Evolutionary conservation across 1,284 basidiomycete species (phyloP).

Genomic region (Microbotryomycetes sp.): DNA sequence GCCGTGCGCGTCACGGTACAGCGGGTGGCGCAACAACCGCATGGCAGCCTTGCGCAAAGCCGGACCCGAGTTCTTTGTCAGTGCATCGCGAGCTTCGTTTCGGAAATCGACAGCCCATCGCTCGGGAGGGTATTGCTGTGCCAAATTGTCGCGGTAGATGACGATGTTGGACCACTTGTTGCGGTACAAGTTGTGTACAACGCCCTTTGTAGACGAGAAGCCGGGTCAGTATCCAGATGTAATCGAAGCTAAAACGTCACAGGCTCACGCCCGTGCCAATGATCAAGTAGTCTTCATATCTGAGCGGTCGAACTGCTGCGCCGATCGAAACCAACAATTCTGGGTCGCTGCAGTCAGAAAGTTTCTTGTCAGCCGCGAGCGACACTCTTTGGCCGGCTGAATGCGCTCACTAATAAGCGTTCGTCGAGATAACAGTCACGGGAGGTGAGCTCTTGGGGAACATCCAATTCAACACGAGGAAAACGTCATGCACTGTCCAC

Average conservation of each 20-base stretch:
- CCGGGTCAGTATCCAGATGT: not conserved
- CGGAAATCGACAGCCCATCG: constrained; percentile 35
- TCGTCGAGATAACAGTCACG: constrained; percentile 31
- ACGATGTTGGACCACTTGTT: constrained; percentile 30
- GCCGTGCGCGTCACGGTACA: constrained; percentile 32
- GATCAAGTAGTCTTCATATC: constrained; percentile 27
- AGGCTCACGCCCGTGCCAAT: constrained; percentile 28
- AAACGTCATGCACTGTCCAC: constrained; percentile 31
- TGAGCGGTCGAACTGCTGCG: constrained; percentile 26
- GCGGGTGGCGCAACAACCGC: constrained; percentile 32
- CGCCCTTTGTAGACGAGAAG: not conserved
- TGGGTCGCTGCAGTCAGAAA: constrained; percentile 19
- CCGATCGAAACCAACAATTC: constrained; percentile 26
- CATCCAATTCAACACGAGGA: constrained; percentile 34
- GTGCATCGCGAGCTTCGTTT: constrained; percentile 30
- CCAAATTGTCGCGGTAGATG: constrained; percentile 34
- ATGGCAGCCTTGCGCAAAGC: constrained; percentile 28
- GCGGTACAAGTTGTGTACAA: constrained; percentile 35
- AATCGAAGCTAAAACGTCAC: not conserved
- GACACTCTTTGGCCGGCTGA: not conserved
- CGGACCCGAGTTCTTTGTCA: constrained; percentile 30
- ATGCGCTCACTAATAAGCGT: constrained; percentile 19
- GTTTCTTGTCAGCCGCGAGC: too few species aligned
- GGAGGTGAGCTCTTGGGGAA: constrained; percentile 28
- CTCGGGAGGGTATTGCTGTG: constrained; percentile 27